Evolutionary conservation across 108 stramenopile species (phyloP), one percentile per base, ranked within the genome.

Genomic region (Pseudonitzschia delicatissima): DNA sequence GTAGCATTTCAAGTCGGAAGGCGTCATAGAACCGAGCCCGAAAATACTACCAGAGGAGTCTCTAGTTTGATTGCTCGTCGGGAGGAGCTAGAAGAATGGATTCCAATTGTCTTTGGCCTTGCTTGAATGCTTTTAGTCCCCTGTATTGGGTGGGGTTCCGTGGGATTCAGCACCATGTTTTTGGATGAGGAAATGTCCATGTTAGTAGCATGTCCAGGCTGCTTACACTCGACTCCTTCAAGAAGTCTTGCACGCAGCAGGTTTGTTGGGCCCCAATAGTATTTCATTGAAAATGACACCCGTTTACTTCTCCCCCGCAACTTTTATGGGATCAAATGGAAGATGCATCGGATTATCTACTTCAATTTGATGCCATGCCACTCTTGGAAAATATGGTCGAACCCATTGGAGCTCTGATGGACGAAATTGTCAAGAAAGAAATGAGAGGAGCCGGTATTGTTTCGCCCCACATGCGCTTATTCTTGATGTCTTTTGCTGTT

Each of bases 141-240:
- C 13, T 84, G 79, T 58, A 45, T 78, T 11, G 36, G 15, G 2
- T 78, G 76, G 77, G 61, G 52, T 23, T 12, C 55, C 4, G 32
- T 33, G n/a, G n/a, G n/a, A n/a, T n/a, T n/a, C n/a, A n/a, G n/a
- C 9, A 28, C 62, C 11, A 7, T 55, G 6, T 76, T 71, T 57
- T 62, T 81, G 62, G 79, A 78, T 12, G 79, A 80, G 51, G 70
- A 76, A 33, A 44, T 81, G 40, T 57, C 72, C n/a, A 45, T 84
- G 49, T 23, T 58, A 15, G 50, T 66, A 25, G 77, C 79, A 13
- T 67, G 71, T n/a, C 23, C 68, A 74, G 70, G 58, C 68, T 8
- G 48, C 42, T 13, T 84, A 84, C 62, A 59, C 65, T 13, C 70
- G 63, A 23, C 31, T 84, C 28, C 45, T 78, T 21, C 76, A 71